Conservation (phyloP, 371 early-diverging fungal genomes). For the Rhizopus arrhizus region DNA sequence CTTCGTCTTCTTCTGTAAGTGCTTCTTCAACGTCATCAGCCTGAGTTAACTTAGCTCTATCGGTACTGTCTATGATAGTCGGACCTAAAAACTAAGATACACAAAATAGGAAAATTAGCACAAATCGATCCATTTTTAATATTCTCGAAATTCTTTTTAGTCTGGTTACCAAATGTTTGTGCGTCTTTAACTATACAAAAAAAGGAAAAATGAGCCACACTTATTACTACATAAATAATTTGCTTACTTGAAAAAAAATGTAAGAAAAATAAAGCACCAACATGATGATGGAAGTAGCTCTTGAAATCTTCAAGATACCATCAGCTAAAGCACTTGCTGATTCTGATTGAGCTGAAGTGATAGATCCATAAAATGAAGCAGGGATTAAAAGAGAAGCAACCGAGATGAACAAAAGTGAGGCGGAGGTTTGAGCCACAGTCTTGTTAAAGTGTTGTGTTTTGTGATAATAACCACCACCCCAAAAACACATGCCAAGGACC, state of each 20-base stretch:
- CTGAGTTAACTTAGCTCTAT: background rate
- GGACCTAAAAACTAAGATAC: slow-evolving; percentile 25
- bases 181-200: slow-evolving; percentile 59
- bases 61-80: slow-evolving; percentile 6
- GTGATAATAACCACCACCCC: slow-evolving; percentile 73
- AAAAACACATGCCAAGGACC: slow-evolving; percentile 78
- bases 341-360: slow-evolving; percentile 13
- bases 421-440: slow-evolving; percentile 78
- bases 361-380: slow-evolving; percentile 70
- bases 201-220: slow-evolving; percentile 11
- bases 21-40: slow-evolving; percentile 32
- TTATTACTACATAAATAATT: background rate
- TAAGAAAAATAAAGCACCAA: slow-evolving; percentile 74
- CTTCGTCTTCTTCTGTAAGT: slow-evolving; percentile 49
- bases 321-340: slow-evolving; percentile 9
- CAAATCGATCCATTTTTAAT: slow-evolving; percentile 2
- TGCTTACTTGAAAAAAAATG: slow-evolving; percentile 71
- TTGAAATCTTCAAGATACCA: slow-evolving; percentile 63
- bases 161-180: slow-evolving; percentile 57
- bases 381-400: slow-evolving; percentile 79
- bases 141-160: background rate
- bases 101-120: background rate
- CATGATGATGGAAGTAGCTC: slow-evolving; percentile 74
- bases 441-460: slow-evolving; percentile 74
- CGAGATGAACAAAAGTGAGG: slow-evolving; percentile 75